Evolutionary conservation across 1,284 basidiomycete species (phyloP).

Genomic region (Pyrrhoderma lamaoense): DNA sequence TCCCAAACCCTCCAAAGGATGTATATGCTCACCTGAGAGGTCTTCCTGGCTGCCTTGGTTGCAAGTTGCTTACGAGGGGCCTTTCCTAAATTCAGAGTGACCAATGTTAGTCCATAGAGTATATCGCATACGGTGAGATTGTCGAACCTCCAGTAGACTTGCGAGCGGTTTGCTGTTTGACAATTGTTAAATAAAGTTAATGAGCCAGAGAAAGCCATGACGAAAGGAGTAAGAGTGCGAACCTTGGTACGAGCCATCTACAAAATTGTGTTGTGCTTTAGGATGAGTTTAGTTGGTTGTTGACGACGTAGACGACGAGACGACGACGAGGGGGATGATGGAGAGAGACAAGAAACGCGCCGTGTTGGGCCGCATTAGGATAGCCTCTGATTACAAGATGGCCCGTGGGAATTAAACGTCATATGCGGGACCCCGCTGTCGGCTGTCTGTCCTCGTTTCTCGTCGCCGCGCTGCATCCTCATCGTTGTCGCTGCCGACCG

Average conservation of each 20-base stretch:
- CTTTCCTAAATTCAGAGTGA: conserved; percentile 46
- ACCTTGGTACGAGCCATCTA: conserved; percentile 74
- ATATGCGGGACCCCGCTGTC: neutral
- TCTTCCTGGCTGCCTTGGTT: conserved; percentile 86
- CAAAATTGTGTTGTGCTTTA: neutral
- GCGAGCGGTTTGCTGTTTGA: conserved; percentile 72
- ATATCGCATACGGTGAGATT: conserved; percentile 19
- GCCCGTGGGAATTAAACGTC: conserved; percentile 4
- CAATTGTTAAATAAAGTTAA: conserved; percentile 18
- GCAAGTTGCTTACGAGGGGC: conserved; percentile 87
- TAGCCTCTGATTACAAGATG: neutral
- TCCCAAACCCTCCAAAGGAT: conserved; percentile 18
- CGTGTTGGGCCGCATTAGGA: neutral
- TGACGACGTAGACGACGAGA: conserved; percentile 6
- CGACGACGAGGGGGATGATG: conserved; percentile 15
- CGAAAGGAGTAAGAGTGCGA: conserved; percentile 21
- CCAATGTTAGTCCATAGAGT: conserved; percentile 20
- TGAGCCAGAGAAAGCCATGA: conserved; percentile 24
- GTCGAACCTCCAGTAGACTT: conserved; percentile 74
- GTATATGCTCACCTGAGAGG: conserved; percentile 52
- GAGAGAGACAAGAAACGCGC: conserved; percentile 5
- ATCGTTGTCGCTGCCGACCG: neutral
- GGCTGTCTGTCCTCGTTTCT: neutral
- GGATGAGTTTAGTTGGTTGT: neutral
- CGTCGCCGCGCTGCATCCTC: conserved; percentile 9